Percentiles rank a stretch among this genome's conserved stretches.
phyloP scores from a whole-genome alignment of 2,329 filamentous ascomycete species.

The Gnomoniopsis sp. region DNA sequence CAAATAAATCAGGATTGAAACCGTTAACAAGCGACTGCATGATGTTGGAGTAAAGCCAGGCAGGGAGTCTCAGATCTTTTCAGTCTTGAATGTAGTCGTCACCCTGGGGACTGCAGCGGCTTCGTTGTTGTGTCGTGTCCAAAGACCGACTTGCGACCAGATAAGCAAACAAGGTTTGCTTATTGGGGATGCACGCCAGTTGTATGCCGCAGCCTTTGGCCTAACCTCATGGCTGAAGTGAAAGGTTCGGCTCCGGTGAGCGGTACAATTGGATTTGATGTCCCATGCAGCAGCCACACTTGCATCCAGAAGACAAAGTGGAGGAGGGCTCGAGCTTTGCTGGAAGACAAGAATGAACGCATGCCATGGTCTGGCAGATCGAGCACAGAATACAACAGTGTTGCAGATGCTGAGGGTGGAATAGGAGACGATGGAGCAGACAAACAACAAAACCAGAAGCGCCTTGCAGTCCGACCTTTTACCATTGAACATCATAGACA shows the following conservation, averaged over 20 bases:
- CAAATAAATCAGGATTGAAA: background rate
- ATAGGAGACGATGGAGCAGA: slow-evolving; percentile 18
- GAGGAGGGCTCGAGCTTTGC: slow-evolving; percentile 16
- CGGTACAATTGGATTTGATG: slow-evolving; percentile 29
- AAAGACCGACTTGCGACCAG: slow-evolving; percentile 4
- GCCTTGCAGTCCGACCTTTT: slow-evolving; percentile 43
- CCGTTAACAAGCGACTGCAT: slow-evolving; percentile 1
- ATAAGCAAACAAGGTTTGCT: slow-evolving; percentile 4
- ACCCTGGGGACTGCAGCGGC: slow-evolving; percentile 48
- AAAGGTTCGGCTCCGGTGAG: slow-evolving; percentile 52
- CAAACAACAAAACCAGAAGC: slow-evolving; percentile 35
- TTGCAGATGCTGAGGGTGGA: slow-evolving; percentile 19
- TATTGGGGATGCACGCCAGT: background rate
- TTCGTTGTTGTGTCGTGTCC: slow-evolving; percentile 32
- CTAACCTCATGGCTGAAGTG: slow-evolving; percentile 40
- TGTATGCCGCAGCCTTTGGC: slow-evolving; percentile 62
- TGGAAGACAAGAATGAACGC: slow-evolving; percentile 14
- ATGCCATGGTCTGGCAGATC: slow-evolving; percentile 3
- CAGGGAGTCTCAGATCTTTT: slow-evolving; percentile 70
- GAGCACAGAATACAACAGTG: slow-evolving; percentile 1
- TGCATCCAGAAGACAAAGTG: slow-evolving; percentile 14
- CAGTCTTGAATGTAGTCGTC: slow-evolving; percentile 56
- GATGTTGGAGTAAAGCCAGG: slow-evolving; percentile 19
- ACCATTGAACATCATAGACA: slow-evolving; percentile 45
- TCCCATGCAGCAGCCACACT: slow-evolving; percentile 14